These are phyloP conservation scores for Allium cepa DNA, from an alignment of 106 monocot genomes.

Conservation along the genomic window DNA sequence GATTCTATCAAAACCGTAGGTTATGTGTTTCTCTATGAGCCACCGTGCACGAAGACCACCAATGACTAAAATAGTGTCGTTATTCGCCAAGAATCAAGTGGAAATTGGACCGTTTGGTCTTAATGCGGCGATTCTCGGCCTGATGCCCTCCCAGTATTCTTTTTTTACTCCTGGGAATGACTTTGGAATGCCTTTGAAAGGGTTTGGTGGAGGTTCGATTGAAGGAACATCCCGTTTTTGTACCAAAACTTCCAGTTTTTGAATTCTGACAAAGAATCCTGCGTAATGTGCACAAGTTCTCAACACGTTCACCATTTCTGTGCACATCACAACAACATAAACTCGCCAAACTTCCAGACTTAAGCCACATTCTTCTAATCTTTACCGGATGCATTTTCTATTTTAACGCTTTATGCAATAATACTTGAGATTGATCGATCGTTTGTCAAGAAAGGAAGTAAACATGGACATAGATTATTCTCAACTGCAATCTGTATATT, in stretches of 20 bases:
- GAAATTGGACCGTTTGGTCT: too few species aligned
- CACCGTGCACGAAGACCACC: slow-evolving; percentile 94
- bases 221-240: slow-evolving; percentile 40
- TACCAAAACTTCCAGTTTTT: slow-evolving; percentile 51
- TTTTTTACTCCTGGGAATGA: too few species aligned
- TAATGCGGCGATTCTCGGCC: too few species aligned
- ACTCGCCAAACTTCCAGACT: too few species aligned
- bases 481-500: neutral
- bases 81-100: too few species aligned
- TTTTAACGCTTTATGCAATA: neutral
- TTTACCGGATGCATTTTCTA: neutral
- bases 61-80: slow-evolving; percentile 54
- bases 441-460: neutral
- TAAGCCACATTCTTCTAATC: slow-evolving; percentile 29
- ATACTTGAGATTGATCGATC: neutral
- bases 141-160: too few species aligned
- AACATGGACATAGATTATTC: slow-evolving; percentile 15
- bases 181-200: too few species aligned
- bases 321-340: too few species aligned
- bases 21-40: slow-evolving; percentile 57
- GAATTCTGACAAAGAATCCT: slow-evolving; percentile 55
- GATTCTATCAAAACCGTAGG: slow-evolving; percentile 69
- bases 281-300: slow-evolving; percentile 53
- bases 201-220: slow-evolving; percentile 19
- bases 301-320: too few species aligned